Base-by-base conservation (phyloP, 2,329 filamentous ascomycete genomes). In the Alternaria hordeiaustralica region DNA sequence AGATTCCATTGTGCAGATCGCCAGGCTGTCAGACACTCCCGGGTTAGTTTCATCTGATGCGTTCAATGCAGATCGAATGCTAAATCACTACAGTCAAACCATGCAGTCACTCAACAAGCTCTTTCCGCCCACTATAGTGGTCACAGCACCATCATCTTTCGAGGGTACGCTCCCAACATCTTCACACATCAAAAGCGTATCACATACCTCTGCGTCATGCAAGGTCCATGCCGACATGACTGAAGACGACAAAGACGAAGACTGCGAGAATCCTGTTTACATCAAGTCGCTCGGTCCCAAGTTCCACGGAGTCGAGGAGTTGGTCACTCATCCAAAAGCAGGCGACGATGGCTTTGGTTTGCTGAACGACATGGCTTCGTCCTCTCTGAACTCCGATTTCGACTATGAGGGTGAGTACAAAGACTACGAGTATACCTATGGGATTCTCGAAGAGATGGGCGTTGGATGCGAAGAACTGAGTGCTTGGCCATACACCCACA, bases 171-270 rank as follows among this genome's bases (percentile, higher is more conserved):
- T 1, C 7, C n/a, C 33, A n/a, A 36, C 33, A 9, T 36, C 33
- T n/a, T 0, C 7, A 36, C 1, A 36, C 33, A 5, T 36, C 7
- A 15, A 1, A n/a, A 9, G 8, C 33, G 15, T 36, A 5, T 2
- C 2, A 1, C 15, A 1, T 36, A n/a, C 4, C 15, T 36, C 33
- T 0, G 33, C 33, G 15, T 1, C 33, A 9, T 36, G 7, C 1
- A n/a, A 36, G 33, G 0, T 36, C 15, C 33, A 36, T n/a, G 33
- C 0, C 2, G 2, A 36, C 1, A 36, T 36, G 33, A n/a, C 3
- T 36, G 33, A n/a, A 5, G 13, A 33, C 13, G 30, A 33, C 3
- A 2, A 33, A 0, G 30, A n/a, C 7, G 33, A 36, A 36, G 33
- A 36, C 33, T n/a, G 33, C 4, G 33, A 36, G 2, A 0, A 3